These are phyloP conservation scores for Erysimum pusillum DNA, from an alignment of 441 rosid genomes.

Conservation along the genomic window DNA sequence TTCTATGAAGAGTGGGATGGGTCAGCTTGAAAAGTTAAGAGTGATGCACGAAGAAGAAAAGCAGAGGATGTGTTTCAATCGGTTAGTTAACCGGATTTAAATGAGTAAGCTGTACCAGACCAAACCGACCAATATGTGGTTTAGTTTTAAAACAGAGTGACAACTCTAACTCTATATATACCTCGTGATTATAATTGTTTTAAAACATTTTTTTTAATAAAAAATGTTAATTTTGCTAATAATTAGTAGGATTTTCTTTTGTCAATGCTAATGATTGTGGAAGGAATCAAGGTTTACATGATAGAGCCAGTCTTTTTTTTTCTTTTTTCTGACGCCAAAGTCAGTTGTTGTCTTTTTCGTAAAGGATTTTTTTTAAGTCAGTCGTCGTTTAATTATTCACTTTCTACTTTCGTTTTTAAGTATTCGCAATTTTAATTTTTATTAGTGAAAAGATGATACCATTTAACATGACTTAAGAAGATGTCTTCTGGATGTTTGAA, in stretches of 20 bases:
- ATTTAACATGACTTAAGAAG: conserved; percentile 8
- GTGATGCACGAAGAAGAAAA: conserved; percentile 20
- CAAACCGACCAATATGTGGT: conserved; percentile 25
- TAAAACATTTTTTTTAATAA: no score
- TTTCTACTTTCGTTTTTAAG: conserved; percentile 13
- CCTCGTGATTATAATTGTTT: no score
- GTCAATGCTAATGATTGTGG: conserved; percentile 36
- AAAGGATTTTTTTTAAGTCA: neutral
- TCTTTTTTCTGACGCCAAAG: neutral
- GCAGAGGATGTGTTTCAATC: neutral
- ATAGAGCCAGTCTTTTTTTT: neutral
- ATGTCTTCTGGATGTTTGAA: conserved; percentile 21
- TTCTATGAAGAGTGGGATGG: conserved; percentile 85
- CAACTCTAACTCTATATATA: neutral
- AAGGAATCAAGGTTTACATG: conserved; percentile 26
- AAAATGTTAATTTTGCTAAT: no score
- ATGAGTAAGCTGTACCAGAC: conserved; percentile 13
- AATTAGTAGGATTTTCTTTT: no score
- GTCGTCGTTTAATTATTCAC: neutral
- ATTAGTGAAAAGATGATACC: neutral
- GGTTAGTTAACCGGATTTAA: conserved; percentile 11
- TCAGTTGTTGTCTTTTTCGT: conserved; percentile 20
- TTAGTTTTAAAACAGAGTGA: neutral
- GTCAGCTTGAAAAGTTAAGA: conserved; percentile 51
- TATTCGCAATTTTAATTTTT: neutral